Base-by-base conservation (phyloP, 352 stramenopile genomes). In the Blastocystis sp. region DNA sequence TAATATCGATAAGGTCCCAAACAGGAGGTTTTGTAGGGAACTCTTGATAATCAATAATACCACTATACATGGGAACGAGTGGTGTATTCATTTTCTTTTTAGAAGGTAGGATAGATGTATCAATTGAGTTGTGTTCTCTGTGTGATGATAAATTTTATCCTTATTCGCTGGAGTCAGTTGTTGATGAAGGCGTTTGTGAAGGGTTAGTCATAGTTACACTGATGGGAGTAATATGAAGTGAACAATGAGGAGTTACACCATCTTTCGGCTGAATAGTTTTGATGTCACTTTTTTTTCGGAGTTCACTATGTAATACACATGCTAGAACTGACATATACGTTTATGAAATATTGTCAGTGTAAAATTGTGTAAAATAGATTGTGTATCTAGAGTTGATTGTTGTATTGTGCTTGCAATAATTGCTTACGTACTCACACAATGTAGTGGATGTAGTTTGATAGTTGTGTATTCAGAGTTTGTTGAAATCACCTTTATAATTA, bases 141-240 rank as follows among this genome's bases (percentile, higher is more conserved):
- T 75, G 53, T 85, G 73, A 85, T 85, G 73, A 85, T 68, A 85
- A 85, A 50, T 85, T 66, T 68, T 53, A 69, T 85, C 73, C 47
- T 53, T 56, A 65, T n/a, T 53, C 26, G 47, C 56, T 66, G 41
- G 16, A 50, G 53, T 85, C 73, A 85, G 73, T 85, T 66, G 30
- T 65, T 85, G 73, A 85, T 43, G 43, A n/a, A 62, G 30, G 73
- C 73, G 26, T 65, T 85, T 66, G 73, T 85, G 73, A 66, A 53
- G 73, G 73, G 34, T 53, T 54, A 56, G 73, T 85, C 73, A 85
- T 85, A 85, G 73, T 85, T 85, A 85, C 73, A 85, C 73, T 85
- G 73, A 85, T 68, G 50, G 43, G 63, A 47, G 30, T 16, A 18
- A 54, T 26, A 16, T 85, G 73, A 69, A 26, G 39, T 78, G 30